Conservation (phyloP, 768 basidiomycete genomes). For the Lyophyllum shimeji region DNA sequence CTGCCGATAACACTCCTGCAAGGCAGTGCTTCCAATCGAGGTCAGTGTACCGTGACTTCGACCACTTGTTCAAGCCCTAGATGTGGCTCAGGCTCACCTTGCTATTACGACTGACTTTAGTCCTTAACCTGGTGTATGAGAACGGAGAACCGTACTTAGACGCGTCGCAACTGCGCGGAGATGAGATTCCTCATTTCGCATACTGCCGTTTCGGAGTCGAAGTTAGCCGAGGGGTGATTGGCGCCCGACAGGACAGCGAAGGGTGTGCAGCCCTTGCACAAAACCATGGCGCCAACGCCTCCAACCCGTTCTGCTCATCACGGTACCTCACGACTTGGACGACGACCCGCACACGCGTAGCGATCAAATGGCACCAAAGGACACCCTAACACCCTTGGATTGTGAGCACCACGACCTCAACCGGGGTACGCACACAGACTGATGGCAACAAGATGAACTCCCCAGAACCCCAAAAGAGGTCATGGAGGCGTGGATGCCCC, state of each 20-base stretch:
- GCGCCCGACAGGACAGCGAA: background rate
- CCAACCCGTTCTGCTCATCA: background rate
- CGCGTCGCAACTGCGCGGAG: no score
- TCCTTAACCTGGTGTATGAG: no score
- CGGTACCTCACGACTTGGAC: background rate
- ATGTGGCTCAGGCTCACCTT: background rate
- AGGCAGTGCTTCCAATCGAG: background rate
- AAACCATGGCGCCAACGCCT: background rate
- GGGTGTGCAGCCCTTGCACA: background rate
- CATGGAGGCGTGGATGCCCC: constrained; percentile 21
- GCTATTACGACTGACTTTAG: no score
- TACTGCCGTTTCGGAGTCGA: background rate
- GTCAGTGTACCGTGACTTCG: no score
- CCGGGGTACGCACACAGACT: background rate
- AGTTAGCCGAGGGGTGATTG: background rate
- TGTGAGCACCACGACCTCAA: constrained; percentile 2
- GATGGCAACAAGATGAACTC: constrained; percentile 14
- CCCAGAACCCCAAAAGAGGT: constrained; percentile 18
- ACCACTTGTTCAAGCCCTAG: background rate
- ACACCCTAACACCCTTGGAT: constrained; percentile 6
- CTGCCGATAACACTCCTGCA: background rate
- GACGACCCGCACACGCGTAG: background rate
- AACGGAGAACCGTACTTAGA: no score
- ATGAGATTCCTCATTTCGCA: no score
- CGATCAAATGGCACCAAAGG: constrained; percentile 8